A percentile compares a stretch with the other conserved stretches of the same genome.
phyloP scores from a whole-genome alignment of 352 stramenopile species.

The Blastocystis sp. region DNA sequence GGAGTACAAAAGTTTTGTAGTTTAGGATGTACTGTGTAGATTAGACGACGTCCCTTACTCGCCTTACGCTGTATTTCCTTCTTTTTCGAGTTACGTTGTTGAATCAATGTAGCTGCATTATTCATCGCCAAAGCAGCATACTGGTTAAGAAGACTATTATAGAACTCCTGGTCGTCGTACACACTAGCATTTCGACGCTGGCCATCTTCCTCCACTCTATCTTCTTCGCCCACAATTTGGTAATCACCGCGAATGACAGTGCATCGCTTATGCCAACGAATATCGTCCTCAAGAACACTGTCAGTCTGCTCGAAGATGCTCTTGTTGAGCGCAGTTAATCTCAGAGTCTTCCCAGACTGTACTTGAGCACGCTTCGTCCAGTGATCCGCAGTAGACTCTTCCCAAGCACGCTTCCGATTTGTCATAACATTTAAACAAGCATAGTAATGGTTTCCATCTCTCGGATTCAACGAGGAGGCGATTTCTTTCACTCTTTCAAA shows the following conservation, averaged over 20 bases:
- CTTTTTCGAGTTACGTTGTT: constrained; percentile 44
- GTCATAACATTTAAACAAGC: background rate
- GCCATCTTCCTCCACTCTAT: constrained; percentile 27
- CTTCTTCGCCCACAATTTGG: constrained; percentile 33
- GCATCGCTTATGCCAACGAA: constrained; percentile 52
- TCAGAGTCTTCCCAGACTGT: constrained; percentile 46
- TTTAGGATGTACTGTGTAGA: constrained; percentile 59
- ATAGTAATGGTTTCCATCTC: background rate
- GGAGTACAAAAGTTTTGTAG: constrained; percentile 58
- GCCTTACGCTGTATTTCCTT: constrained; percentile 59
- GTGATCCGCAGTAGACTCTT: constrained; percentile 32
- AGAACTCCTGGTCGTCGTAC: constrained; percentile 59
- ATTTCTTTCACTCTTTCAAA: background rate
- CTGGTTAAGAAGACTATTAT: constrained; percentile 55
- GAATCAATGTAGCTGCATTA: background rate
- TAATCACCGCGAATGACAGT: constrained; percentile 58
- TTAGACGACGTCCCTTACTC: constrained; percentile 36
- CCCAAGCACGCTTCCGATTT: constrained; percentile 16
- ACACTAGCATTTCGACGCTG: constrained; percentile 13
- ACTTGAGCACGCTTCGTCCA: constrained; percentile 49
- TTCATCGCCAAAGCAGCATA: constrained; percentile 45
- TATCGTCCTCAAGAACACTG: constrained; percentile 44
- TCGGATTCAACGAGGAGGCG: background rate
- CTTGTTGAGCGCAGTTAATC: constrained; percentile 42
- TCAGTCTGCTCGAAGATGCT: constrained; percentile 45